A percentile compares a stretch with the other conserved stretches of the same genome.
Conservation (phyloP, 2,329 filamentous ascomycete species). For the Rutstroemia sp. region DNA sequence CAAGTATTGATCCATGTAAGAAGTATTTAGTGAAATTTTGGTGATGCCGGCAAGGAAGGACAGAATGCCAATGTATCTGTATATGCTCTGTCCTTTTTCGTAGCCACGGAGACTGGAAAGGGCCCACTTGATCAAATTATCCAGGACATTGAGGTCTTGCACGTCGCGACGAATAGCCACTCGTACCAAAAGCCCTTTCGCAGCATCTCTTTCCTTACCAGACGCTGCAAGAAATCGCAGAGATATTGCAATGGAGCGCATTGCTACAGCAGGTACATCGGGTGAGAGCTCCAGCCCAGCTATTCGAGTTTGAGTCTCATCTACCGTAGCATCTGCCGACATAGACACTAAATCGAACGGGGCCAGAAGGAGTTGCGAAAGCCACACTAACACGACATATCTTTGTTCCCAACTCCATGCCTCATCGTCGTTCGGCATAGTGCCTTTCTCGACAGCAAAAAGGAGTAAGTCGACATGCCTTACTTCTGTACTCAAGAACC, state of each 20-base stretch:
- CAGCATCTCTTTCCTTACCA: slow-evolving; percentile 84
- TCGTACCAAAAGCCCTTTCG: slow-evolving; percentile 74
- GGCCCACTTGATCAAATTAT: slow-evolving; percentile 64
- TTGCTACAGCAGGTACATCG: slow-evolving; percentile 61
- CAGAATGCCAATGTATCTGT: slow-evolving; percentile 71
- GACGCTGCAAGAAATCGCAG: slow-evolving; percentile 64
- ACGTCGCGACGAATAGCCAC: slow-evolving; percentile 82
- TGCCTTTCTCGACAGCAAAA: slow-evolving; percentile 57
- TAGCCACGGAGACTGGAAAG: slow-evolving; percentile 47
- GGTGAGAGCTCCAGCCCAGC: slow-evolving; percentile 47
- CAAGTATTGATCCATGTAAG: slow-evolving; percentile 64
- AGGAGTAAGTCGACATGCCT: slow-evolving; percentile 77
- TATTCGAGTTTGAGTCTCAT: slow-evolving; percentile 37
- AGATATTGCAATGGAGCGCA: slow-evolving; percentile 63
- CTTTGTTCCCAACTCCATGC: slow-evolving; percentile 76
- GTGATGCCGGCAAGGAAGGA: slow-evolving; percentile 73
- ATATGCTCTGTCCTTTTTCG: slow-evolving; percentile 42
- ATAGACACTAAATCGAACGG: slow-evolving; percentile 89
- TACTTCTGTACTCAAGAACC: slow-evolving; percentile 87
- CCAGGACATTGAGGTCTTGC: slow-evolving; percentile 66
- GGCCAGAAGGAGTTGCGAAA: slow-evolving; percentile 72
- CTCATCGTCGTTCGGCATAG: slow-evolving; percentile 13
- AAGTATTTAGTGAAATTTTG: slow-evolving; percentile 60
- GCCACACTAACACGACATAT: slow-evolving; percentile 83
- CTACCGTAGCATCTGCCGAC: slow-evolving; percentile 52